phyloP scores from a whole-genome alignment of 177 flowering plant genomes.

The Vitis hybrid region DNA sequence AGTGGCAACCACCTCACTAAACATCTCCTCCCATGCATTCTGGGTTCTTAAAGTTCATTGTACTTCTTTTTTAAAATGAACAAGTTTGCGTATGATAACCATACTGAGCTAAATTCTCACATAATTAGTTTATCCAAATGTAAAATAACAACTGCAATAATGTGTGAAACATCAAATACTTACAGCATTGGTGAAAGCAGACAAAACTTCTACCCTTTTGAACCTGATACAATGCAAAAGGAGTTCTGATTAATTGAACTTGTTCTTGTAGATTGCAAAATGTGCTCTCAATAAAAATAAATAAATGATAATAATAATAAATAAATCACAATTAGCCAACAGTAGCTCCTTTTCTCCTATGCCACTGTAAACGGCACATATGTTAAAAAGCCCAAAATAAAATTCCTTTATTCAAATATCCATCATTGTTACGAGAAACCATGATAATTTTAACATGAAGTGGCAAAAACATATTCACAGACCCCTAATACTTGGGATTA shows the following conservation, averaged over 20 bases:
- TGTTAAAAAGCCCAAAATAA: no score
- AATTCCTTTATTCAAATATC: no score
- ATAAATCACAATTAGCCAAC: not conserved
- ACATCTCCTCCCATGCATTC: no score
- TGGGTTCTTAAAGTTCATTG: no score
- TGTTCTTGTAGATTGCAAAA: not conserved
- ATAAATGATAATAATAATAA: not conserved
- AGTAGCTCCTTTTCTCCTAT: not conserved
- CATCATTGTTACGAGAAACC: no score
- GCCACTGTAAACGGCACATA: no score
- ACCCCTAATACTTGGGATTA: no score
- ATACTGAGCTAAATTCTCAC: not conserved
- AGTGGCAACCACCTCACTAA: no score
- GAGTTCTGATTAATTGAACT: not conserved
- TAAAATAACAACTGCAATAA: not conserved
- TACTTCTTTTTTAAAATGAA: not conserved
- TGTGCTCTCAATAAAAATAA: not conserved
- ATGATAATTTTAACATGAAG: no score
- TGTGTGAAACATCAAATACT: conserved; percentile 30
- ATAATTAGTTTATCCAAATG: not conserved
- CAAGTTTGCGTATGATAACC: not conserved
- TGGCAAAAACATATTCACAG: no score
- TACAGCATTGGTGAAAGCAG: conserved; percentile 99
- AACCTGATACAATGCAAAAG: conserved; percentile 49
- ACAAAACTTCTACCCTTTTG: conserved; percentile 88